Evolutionary conservation across 2,329 filamentous ascomycete genomes (phyloP), one percentile per base, ranked within the genome.

Genomic region (Diaporthe velutina): DNA sequence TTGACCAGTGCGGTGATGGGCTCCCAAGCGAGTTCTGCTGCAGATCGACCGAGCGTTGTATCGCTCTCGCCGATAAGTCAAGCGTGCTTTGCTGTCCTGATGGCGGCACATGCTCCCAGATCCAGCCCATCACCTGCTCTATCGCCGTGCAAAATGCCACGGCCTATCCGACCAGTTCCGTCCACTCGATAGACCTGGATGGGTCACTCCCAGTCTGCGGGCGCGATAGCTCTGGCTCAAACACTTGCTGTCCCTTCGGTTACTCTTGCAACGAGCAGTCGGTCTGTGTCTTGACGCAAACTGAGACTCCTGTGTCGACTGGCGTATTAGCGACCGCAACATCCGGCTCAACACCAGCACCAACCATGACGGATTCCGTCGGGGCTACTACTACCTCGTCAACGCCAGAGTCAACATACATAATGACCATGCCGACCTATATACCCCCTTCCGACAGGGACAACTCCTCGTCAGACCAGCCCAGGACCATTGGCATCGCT

Each of bases 21-120:
- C 73, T 76, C 19, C 74, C 74, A 4, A 64, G 55, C 73, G 45
- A 72, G 40, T 76, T 76, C 25, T 76, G 74, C 68, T 76, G 74
- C 68, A 50, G 52, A 15, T 50, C 38, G 3, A 58, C 68, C 73
- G 57, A 68, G 12, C 28, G 60, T 12, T 76, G 74, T 25, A 74
- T 74, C 35, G 48, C 72, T 35, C 52, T 76, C 22, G 74, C 54
- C 33, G 54, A 76, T 30, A 70, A 74, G n/a, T 72, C 74, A 10
- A 61, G 45, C 40, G 72, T 74, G 13, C 45, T 76, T 22, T 76
- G 74, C 25, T 76, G 74, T 30, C 72, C 74, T 7, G 64, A 66
- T n/a, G 68, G 68, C 15, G 45, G 66, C 48, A 66, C 64, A 19
- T 76, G 74, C 48, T 70, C 72, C 54, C 58, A 54, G 45, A 74